Evolutionary conservation across 148 eudicot genomes (phyloP).

Genomic region (Hydrangea macrophylla): DNA sequence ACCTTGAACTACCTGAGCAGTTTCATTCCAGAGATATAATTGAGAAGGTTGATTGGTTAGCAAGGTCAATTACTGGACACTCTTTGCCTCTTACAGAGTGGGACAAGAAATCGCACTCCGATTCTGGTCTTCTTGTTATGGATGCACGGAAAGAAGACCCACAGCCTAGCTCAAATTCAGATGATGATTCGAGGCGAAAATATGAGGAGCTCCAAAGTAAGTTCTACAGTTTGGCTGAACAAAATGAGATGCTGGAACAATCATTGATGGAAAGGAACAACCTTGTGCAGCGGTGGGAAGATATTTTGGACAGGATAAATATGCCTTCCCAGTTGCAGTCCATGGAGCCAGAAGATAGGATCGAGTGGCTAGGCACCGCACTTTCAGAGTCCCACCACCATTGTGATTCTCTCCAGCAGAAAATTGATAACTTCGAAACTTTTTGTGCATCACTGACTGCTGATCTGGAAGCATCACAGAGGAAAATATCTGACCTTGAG

Average conservation of each 20-base stretch:
- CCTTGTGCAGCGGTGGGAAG: slow-evolving; percentile 93
- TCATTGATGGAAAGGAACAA: slow-evolving; percentile 89
- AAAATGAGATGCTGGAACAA: slow-evolving; percentile 97
- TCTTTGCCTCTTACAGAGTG: slow-evolving; percentile 50
- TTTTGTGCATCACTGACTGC: slow-evolving; percentile 47
- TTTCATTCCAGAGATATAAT: slow-evolving; percentile 73
- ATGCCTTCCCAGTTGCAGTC: slow-evolving; percentile 79
- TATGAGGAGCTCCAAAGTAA: slow-evolving; percentile 82
- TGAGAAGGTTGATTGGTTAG: slow-evolving; percentile 91
- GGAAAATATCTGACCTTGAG: slow-evolving; percentile 53
- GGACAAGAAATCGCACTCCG: slow-evolving; percentile 74
- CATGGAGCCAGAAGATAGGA: slow-evolving; percentile 91
- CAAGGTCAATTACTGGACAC: slow-evolving; percentile 60
- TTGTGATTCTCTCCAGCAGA: slow-evolving; percentile 79
- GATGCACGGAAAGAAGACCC: slow-evolving; percentile 70
- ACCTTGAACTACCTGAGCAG: slow-evolving; percentile 87
- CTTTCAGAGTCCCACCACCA: slow-evolving; percentile 74
- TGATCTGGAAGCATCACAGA: slow-evolving; percentile 62
- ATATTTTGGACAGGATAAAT: slow-evolving; percentile 66
- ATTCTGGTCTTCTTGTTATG: slow-evolving; percentile 44
- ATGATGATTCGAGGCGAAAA: slow-evolving; percentile 65
- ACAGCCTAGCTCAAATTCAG: slow-evolving; percentile 37
- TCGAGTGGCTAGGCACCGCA: slow-evolving; percentile 85
- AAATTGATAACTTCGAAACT: slow-evolving; percentile 58
- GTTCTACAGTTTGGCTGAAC: slow-evolving; percentile 90